A percentile compares a stretch with the other conserved stretches of the same genome.
Evolutionary conservation across 306 rosid genomes (phyloP).

Genomic region (Phaseolus lunatus): DNA sequence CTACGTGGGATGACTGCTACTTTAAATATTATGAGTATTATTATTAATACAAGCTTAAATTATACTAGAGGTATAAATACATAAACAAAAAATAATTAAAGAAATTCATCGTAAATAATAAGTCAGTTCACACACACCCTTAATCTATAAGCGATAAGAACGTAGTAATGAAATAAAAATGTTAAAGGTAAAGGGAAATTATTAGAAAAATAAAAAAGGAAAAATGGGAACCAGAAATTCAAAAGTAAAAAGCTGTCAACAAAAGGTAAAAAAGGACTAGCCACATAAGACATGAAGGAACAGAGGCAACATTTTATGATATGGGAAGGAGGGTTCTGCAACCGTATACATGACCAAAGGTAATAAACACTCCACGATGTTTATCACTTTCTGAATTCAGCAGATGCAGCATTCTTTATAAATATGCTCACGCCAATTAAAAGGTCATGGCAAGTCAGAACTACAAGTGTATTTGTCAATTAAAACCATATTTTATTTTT

Average conservation of each 20-base stretch:
- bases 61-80: not conserved
- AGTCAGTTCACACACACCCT: not conserved
- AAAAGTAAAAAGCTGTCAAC: no score
- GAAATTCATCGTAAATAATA: not conserved
- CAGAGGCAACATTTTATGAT: no score
- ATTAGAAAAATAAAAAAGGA: not conserved
- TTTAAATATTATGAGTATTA: no score
- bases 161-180: not conserved
- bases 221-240: no score
- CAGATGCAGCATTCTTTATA: not conserved
- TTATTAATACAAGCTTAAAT: not conserved
- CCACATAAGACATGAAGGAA: no score
- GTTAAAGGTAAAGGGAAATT: not conserved
- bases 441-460: slow-evolving; percentile 5
- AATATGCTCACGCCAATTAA: not conserved
- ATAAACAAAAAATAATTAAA: not conserved
- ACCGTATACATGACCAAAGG: not conserved
- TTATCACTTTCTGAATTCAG: slow-evolving; percentile 11
- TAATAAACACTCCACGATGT: not conserved
- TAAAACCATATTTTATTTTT: not conserved
- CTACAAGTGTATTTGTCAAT: not conserved
- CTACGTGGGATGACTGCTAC: not conserved
- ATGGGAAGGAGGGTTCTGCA: not conserved
- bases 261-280: no score
- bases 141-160: not conserved